Percentiles rank a stretch among this genome's conserved stretches.
Conservation (phyloP, 208 protist genomes). For the Leishmania aethiopica region DNA sequence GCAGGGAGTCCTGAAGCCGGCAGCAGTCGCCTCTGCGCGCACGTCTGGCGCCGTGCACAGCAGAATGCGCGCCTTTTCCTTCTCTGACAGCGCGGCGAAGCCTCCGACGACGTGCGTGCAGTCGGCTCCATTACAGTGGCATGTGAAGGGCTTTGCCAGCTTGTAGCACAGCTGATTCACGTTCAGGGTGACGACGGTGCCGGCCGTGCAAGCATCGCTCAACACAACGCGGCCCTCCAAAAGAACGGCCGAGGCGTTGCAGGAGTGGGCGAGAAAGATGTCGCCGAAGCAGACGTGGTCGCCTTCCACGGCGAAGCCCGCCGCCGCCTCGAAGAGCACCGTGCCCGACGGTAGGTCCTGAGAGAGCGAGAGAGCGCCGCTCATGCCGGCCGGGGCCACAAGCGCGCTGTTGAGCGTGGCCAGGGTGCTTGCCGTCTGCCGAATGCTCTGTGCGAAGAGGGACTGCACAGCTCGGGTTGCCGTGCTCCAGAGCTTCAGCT, state of each 20-base stretch:
- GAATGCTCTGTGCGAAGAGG: slow-evolving; percentile 60
- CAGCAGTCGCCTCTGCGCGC: slow-evolving; percentile 49
- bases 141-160: slow-evolving; percentile 47
- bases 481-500: slow-evolving; percentile 62
- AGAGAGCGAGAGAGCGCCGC: slow-evolving; percentile 47
- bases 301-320: slow-evolving; percentile 34
- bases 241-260: slow-evolving; percentile 59
- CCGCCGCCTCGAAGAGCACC: slow-evolving; percentile 50
- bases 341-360: slow-evolving; percentile 66
- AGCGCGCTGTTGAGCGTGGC: slow-evolving; percentile 59
- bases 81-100: slow-evolving; percentile 48
- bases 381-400: slow-evolving; percentile 31
- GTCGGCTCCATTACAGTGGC: slow-evolving; percentile 43
- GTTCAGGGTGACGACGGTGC: slow-evolving; percentile 68
- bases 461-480: slow-evolving; percentile 61
- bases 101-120: slow-evolving; percentile 52
- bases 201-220: slow-evolving; percentile 35
- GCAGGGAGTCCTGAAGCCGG: slow-evolving; percentile 63
- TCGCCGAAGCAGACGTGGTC: slow-evolving; percentile 57
- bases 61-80: slow-evolving; percentile 54
- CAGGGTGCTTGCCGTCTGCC: slow-evolving; percentile 45
- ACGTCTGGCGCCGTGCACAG: slow-evolving; percentile 59
- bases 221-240: slow-evolving; percentile 67
- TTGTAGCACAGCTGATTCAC: slow-evolving; percentile 74
- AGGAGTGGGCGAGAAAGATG: slow-evolving; percentile 68